A percentile compares a stretch with the other conserved stretches of the same genome.
phyloP scores from a whole-genome alignment of 371 early-diverging fungal genomes.

The Umbelopsis sp. region DNA sequence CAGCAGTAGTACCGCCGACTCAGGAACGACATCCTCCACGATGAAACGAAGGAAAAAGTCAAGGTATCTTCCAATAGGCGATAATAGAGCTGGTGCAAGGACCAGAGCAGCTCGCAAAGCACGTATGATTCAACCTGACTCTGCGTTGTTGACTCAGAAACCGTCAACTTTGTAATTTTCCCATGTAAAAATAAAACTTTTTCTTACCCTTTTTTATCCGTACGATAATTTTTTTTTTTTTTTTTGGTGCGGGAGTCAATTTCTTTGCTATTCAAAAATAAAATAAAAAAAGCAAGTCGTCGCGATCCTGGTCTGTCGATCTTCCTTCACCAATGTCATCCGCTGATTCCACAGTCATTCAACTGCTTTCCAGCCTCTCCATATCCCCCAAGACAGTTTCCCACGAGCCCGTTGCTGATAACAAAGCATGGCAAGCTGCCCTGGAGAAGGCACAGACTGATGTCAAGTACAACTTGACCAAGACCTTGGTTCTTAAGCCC shows the following conservation, averaged over 20 bases:
- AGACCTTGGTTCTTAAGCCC: constrained; percentile 74
- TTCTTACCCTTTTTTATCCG: constrained; percentile 3
- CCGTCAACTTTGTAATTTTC: constrained; percentile 15
- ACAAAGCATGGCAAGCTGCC: constrained; percentile 57
- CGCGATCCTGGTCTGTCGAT: constrained; percentile 18
- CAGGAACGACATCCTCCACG: not conserved
- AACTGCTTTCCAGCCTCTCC: constrained; percentile 44
- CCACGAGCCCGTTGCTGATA: constrained; percentile 58
- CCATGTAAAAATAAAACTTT: constrained; percentile 4
- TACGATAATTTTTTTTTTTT: not conserved
- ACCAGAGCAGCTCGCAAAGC: constrained; percentile 14
- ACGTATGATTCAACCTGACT: not conserved
- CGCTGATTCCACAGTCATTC: constrained; percentile 39
- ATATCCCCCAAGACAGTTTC: constrained; percentile 47
- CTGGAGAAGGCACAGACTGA: constrained; percentile 33
- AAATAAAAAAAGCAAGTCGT: not conserved
- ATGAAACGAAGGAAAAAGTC: constrained; percentile 15
- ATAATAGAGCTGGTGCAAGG: constrained; percentile 8
- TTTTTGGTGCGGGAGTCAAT: not conserved
- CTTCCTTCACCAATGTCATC: constrained; percentile 24
- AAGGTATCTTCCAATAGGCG: constrained; percentile 11
- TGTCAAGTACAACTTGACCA: constrained; percentile 47
- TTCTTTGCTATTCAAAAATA: too few relatives aligned
- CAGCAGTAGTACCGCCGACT: not conserved
- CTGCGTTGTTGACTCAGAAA: constrained; percentile 9